phyloP scores from a whole-genome alignment of 352 stramenopile species.

The Thalassiosira pacifica region DNA sequence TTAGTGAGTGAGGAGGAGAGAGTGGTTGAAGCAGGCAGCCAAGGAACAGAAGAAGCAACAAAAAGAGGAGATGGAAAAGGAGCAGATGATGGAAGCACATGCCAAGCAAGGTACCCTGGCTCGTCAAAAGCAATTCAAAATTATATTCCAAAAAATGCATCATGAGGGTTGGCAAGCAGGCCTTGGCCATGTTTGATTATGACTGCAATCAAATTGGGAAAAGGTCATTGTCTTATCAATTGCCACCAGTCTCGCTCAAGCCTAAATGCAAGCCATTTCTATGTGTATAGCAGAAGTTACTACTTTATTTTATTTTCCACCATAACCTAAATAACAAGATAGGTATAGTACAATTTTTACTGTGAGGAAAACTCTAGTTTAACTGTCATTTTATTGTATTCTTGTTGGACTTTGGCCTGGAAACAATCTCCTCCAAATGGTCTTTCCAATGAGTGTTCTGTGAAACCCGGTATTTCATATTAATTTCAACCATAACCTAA shows the following conservation, averaged over 20 bases:
- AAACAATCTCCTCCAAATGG: too few species aligned
- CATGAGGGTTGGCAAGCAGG: slow-evolving; percentile 83
- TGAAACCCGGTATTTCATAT: too few species aligned
- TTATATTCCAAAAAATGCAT: slow-evolving; percentile 84
- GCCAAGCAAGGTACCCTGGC: slow-evolving; percentile 39
- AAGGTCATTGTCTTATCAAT: slow-evolving; percentile 85
- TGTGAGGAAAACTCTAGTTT: too few species aligned
- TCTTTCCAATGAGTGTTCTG: too few species aligned
- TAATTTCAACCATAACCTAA: too few species aligned
- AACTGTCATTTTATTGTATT: too few species aligned
- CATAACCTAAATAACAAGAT: too few species aligned
- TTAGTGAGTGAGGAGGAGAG: too few species aligned
- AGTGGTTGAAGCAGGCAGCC: slow-evolving; percentile 57
- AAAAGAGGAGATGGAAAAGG: slow-evolving; percentile 22
- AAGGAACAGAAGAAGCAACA: slow-evolving; percentile 20
- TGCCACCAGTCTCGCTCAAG: slow-evolving; percentile 77
- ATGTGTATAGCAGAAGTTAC: too few species aligned
- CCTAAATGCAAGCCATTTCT: slow-evolving; percentile 52
- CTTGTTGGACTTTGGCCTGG: too few species aligned
- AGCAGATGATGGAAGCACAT: slow-evolving; percentile 16
- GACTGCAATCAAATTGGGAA: slow-evolving; percentile 87
- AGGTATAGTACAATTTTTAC: too few species aligned
- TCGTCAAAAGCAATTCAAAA: slow-evolving; percentile 73
- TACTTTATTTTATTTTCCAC: too few species aligned
- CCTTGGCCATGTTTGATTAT: slow-evolving; percentile 83